Evolutionary conservation across 2,329 filamentous ascomycete genomes (phyloP), one percentile per base, ranked within the genome.

Genomic region (Trichophyton simii): DNA sequence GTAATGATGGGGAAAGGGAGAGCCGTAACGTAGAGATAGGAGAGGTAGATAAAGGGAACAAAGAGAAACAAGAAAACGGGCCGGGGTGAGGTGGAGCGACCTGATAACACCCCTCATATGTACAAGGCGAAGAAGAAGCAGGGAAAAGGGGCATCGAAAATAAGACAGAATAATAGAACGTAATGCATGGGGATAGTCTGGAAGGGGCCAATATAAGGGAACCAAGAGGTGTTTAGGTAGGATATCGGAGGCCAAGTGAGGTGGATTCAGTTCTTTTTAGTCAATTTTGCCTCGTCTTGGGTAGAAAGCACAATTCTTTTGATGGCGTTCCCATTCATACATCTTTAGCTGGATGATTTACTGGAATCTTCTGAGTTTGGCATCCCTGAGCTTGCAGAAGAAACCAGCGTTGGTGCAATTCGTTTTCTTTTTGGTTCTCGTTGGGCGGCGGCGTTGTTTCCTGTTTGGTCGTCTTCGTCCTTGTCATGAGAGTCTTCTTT

Each of bases 401-500:
- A 63, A 57, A 66, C 52, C 60, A 66, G 57, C 3, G 64, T 66
- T 34, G 65, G 65, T 18, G 63, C 65, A 58, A 66, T 63, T 20
- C 65, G 63, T 44, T 65, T 65, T 60, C 65, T 63, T 52, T 66
- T 66, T 36, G 59, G 61, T 18, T 54, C 60, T n/a, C 60, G 61
- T 9, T 59, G 18, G 57, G 18, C 28, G 38, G 18, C 28, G 38
- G 20, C 34, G 44, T 44, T 58, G 50, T 54, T 54, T 13, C 18
- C 50, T 31, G 13, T 25, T 54, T 54, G 50, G 22, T 34, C 50
- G 8, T 54, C 28, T 31, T 54, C 50, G 31, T 54, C 50, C 22
- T 54, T 54, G 18, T 54, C 50, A 18, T 7, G 6, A 9, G 20
- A 25, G n/a, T 77, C 76, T 59, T 81, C 74, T n/a, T 72, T 75